Evolutionary conservation across 2,329 filamentous ascomycete genomes (phyloP).

Genomic region (Aspergillus latus): DNA sequence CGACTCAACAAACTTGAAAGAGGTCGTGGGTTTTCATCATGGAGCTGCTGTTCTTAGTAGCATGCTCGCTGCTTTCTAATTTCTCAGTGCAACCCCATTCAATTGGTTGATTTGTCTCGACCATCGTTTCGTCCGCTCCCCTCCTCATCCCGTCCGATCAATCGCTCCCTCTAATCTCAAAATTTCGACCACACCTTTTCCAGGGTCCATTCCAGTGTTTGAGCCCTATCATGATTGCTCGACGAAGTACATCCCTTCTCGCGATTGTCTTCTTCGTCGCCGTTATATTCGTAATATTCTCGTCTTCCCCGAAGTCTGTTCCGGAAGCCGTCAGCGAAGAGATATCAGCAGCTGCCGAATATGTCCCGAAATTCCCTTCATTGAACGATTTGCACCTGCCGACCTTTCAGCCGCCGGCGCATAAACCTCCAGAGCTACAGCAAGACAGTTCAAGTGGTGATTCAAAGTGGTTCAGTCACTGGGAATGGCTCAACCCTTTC

Average conservation of each 20-base stretch:
- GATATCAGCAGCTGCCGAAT: slow-evolving; percentile 30
- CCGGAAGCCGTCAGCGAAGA: slow-evolving; percentile 14
- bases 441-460: slow-evolving; percentile 73
- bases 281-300: slow-evolving; percentile 46
- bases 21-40: background rate
- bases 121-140: background rate
- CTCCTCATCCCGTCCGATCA: background rate
- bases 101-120: background rate
- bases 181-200: background rate
- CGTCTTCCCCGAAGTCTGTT: slow-evolving; percentile 37
- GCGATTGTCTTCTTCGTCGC: slow-evolving; percentile 45
- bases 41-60: background rate
- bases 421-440: slow-evolving; percentile 69
- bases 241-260: slow-evolving; percentile 43
- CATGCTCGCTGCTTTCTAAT: background rate
- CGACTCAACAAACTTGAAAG: background rate
- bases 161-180: background rate
- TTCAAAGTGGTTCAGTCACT: slow-evolving; percentile 82
- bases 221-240: slow-evolving; percentile 37
- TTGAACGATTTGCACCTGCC: slow-evolving; percentile 57
- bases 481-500: slow-evolving; percentile 88
- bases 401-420: slow-evolving; percentile 68
- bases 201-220: background rate
- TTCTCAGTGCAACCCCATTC: background rate
- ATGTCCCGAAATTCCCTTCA: slow-evolving; percentile 43